Base-by-base conservation (phyloP, 257 asterid genomes). In the Petunia secreta region DNA sequence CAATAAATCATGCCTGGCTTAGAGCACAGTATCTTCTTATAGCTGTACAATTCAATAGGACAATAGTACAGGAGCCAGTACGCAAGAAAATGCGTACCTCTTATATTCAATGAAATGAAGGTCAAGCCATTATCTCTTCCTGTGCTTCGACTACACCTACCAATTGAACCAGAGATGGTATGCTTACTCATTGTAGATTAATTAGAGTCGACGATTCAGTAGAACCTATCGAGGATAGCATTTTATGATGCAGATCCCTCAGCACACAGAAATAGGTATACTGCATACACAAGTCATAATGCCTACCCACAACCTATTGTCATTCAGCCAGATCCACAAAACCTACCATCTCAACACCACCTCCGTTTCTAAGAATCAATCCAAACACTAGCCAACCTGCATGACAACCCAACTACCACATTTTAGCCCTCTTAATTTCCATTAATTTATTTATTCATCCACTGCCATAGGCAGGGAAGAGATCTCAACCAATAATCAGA, bases 71-170 rank as follows among this genome's bases (percentile, higher is more conserved):
- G 68, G 85, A 59, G 82, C 86, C 81, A 79, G 74, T 79, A 80
- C 68, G 78, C 84, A 83, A 84, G 84, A 87, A 85, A 84, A 55
- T 64, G 69, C 80, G 80, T 78, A 74, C 85, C 76, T 69, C 84
- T 82, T 78, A 75, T 38, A 54, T 63, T 81, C 80, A 80, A 73
- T 75, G 54, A 58, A 66, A 73, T 75, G 54, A 58, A 66, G 57
- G 73, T 54, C 79, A n/a, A 48, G 59, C 60, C 9, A 82, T 85
- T 80, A 90, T 77, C 94, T 89, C 88, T 87, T 90, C 78, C 91
- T 87, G 50, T 91, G 92, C 85, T 89, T 90, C 37, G 90, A 81
- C 81, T 85, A 91, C 87, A 85, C 94, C 92, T 90, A 80, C 52
- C 60, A 80, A 80, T 60, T 14, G 40, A 46, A 80, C 79, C 39